Evolutionary conservation across 2,329 filamentous ascomycete genomes (phyloP).

Genomic region (Colletotrichum navitas): DNA sequence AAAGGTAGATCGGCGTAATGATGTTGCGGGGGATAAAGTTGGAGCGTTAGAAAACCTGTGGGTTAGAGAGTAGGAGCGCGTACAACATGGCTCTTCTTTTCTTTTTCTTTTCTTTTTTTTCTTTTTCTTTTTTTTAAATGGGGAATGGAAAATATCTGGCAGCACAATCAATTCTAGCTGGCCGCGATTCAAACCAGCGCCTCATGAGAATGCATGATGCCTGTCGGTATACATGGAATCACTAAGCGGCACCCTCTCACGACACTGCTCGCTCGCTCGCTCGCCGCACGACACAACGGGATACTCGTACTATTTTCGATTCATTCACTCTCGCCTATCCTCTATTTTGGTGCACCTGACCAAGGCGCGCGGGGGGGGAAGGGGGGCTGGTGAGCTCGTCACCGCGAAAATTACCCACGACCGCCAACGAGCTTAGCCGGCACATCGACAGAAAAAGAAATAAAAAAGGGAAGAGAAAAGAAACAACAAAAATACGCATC

Average conservation of each 20-base stretch:
- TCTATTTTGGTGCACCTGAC: conserved; percentile 8
- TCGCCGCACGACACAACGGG: not conserved
- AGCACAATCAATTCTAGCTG: not conserved
- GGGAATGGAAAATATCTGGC: not conserved
- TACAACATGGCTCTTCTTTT: not conserved
- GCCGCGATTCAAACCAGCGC: not conserved
- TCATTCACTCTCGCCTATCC: conserved; percentile 14
- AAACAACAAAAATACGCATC: not conserved
- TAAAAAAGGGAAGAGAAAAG: no score
- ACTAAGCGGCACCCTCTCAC: not conserved
- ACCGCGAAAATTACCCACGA: not conserved
- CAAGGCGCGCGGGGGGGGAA: not conserved
- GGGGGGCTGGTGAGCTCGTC: not conserved
- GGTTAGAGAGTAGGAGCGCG: not conserved
- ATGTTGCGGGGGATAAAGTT: fast-evolving
- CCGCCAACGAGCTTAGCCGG: not conserved
- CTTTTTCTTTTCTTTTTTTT: not conserved
- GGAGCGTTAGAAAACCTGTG: not conserved
- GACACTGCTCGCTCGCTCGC: no score
- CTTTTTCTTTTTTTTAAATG: no score
- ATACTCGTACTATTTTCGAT: conserved; percentile 14
- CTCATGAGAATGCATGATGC: not conserved
- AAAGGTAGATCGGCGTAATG: conserved; percentile 58
- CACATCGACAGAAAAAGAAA: not conserved
- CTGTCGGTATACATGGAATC: not conserved